A percentile compares a stretch with the other conserved stretches of the same genome.
These are phyloP conservation scores for Russula earlei DNA, from an alignment of 768 basidiomycete genomes.

Conservation along the genomic window DNA sequence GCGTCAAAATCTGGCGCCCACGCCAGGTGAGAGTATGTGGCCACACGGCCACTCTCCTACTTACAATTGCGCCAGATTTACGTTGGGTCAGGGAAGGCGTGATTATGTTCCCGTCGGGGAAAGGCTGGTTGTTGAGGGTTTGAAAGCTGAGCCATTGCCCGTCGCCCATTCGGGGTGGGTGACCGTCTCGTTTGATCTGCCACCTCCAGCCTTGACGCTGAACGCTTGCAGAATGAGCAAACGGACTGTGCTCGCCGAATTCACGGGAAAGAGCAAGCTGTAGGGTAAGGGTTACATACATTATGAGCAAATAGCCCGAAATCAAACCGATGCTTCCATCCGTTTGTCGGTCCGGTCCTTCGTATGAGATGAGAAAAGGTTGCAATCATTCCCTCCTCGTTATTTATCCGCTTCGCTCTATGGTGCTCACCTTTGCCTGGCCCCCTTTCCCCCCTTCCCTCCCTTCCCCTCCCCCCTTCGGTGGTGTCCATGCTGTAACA, in stretches of 20 bases:
- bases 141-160: constrained; percentile 48
- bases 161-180: constrained; percentile 73
- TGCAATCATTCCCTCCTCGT: not conserved
- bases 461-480: constrained; percentile 17
- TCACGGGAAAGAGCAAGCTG: constrained; percentile 48
- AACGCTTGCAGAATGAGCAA: constrained; percentile 45
- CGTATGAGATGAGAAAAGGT: no score
- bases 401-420: not conserved
- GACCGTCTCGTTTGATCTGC: not conserved
- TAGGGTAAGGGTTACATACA: constrained; percentile 3
- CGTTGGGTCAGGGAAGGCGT: constrained; percentile 62
- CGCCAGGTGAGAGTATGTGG: constrained; percentile 46
- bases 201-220: not conserved
- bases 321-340: no score
- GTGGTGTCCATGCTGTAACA: constrained; percentile 1
- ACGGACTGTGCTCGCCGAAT: constrained; percentile 53
- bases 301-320: no score
- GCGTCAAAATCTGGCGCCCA: constrained; percentile 91
- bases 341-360: no score
- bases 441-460: constrained; percentile 22
- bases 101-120: constrained; percentile 62
- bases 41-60: not conserved
- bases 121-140: constrained; percentile 46
- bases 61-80: constrained; percentile 41
- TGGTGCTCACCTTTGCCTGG: not conserved